Base-by-base conservation (phyloP, 1,284 basidiomycete genomes). In the Puccinia triticina region DNA sequence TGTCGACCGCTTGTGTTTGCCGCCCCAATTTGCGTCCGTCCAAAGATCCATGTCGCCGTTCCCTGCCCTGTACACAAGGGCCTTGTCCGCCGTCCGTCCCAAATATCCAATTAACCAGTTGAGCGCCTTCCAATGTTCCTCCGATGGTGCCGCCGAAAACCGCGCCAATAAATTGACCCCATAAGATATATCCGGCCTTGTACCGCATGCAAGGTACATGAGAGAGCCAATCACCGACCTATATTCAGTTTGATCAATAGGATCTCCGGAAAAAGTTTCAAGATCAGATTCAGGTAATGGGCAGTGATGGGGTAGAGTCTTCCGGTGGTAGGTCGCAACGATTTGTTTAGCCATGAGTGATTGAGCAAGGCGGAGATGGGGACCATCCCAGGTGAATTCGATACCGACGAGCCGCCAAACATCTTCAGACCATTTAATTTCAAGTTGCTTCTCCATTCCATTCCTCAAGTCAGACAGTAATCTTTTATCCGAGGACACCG, bases 141-240 rank as follows among this genome's bases (percentile, higher is more conserved):
- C n/a, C n/a, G n/a, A n/a, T n/a, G n/a, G n/a, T n/a, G n/a, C n/a
- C n/a, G n/a, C n/a, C n/a, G n/a, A n/a, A n/a, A n/a, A n/a, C n/a
- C n/a, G n/a, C n/a, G n/a, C n/a, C n/a, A n/a, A n/a, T n/a, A n/a
- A n/a, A n/a, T 78, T 67, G 4, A 69, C 64, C 32, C 26, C 46
- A 78, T 53, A 78, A 43, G 77, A 61, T 7, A 78, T 8, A 34
- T 78, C 64, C 23, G 77, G 43, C 12, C 64, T 10, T 48, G 77
- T 67, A 1, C 59, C 61, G 2, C 59, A 5, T 5, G 40, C 37
- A 11, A 78, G 26, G 48, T 78, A 78, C 46, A 64, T 66, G 2
- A 78, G 8, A 18, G 61, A 34, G 1, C 77, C 77, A 14, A 78
- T 69, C 2, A 53, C 37, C 8, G 64, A 67, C 48, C 43, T n/a